Conservation (phyloP, 139 green algal genomes). For the Limnomonas spitsbergensis region DNA sequence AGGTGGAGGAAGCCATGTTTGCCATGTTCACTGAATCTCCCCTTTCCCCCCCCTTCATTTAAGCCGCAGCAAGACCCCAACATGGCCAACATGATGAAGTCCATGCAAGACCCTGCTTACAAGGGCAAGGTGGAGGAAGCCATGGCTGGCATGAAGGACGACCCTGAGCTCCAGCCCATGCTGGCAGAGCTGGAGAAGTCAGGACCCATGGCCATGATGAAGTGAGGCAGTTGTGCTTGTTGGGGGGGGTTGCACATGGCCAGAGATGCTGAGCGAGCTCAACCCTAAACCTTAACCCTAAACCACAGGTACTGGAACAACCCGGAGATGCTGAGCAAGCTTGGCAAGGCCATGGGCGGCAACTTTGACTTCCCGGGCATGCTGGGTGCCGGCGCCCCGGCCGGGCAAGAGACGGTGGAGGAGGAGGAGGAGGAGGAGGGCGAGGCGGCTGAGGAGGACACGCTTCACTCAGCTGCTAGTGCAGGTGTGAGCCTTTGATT, state of each 20-base stretch:
- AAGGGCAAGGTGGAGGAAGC: conserved; percentile 54
- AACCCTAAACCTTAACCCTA: no score
- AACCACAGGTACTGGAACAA: conserved; percentile 94
- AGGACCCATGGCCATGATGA: conserved; percentile 96
- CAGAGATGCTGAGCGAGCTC: background rate
- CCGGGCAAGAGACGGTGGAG: conserved; percentile 40
- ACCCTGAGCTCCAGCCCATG: conserved; percentile 88
- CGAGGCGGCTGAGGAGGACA: conserved; percentile 48
- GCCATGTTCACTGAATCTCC: conserved; percentile 42
- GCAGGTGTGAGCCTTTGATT: conserved; percentile 38
- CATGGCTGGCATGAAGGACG: conserved; percentile 82
- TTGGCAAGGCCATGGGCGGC: conserved; percentile 77
- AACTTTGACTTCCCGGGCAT: conserved; percentile 40
- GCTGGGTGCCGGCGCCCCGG: conserved; percentile 23
- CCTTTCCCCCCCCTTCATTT: background rate
- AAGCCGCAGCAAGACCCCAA: conserved; percentile 64
- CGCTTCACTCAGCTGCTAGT: conserved; percentile 60
- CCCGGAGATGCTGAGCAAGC: conserved; percentile 86
- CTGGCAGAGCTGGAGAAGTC: conserved; percentile 90
- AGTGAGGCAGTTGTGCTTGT: conserved; percentile 57
- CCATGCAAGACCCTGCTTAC: conserved; percentile 68
- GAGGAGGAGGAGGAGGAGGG: conserved; percentile 57
- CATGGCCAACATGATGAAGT: conserved; percentile 67
- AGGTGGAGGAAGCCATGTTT: conserved; percentile 66
- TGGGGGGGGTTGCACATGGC: background rate